Conservation (phyloP, 306 rosid genomes). For the Citrullus mucosospermus region DNA sequence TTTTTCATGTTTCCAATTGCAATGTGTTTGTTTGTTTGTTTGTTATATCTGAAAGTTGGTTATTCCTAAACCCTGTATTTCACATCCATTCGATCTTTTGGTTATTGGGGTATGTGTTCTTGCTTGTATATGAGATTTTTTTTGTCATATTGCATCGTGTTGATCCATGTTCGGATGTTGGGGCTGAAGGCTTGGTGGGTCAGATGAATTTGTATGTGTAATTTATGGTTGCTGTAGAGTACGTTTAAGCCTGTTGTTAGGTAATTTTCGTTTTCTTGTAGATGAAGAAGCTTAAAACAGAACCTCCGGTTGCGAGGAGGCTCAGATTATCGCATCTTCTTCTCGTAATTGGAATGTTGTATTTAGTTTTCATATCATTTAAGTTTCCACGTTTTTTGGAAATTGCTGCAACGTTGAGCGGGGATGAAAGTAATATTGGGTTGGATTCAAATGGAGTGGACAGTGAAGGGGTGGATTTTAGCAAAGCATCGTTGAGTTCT, state of each 20-base stretch:
- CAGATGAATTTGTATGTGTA: constrained; percentile 15
- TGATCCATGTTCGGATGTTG: background rate
- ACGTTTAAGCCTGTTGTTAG: constrained; percentile 10
- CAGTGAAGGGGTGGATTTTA: constrained; percentile 38
- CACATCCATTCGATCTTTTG: background rate
- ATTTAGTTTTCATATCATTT: constrained; percentile 61
- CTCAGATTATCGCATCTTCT: constrained; percentile 61
- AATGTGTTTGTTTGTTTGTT: background rate
- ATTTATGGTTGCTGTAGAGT: constrained; percentile 22
- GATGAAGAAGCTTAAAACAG: constrained; percentile 70
- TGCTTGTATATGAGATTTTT: background rate
- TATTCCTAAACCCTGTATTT: background rate
- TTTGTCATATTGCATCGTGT: background rate
- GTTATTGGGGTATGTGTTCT: background rate
- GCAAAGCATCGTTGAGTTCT: constrained; percentile 48
- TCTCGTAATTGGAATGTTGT: constrained; percentile 52
- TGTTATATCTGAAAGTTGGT: background rate
- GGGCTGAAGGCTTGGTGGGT: background rate
- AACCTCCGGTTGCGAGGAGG: constrained; percentile 54
- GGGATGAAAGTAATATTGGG: constrained; percentile 41
- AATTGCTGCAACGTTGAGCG: constrained; percentile 52
- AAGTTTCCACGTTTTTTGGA: constrained; percentile 65
- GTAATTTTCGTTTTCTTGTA: background rate
- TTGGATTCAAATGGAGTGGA: constrained; percentile 24
- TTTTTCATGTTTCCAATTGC: background rate